phyloP scores from a whole-genome alignment of 169 alveolate genomes.

The Condylostoma magnum region DNA sequence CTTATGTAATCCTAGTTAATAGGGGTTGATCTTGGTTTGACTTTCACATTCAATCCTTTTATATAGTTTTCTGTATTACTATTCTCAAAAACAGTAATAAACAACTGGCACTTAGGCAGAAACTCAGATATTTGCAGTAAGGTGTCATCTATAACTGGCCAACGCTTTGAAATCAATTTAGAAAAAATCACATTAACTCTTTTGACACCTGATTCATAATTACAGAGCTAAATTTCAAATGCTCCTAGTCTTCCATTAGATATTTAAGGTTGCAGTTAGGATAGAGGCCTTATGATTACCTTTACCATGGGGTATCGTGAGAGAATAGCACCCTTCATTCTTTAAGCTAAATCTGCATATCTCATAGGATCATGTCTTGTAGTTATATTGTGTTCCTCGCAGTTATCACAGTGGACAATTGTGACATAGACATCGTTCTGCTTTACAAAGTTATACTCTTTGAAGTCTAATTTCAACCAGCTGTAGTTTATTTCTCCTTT shows the following conservation, averaged over 20 bases:
- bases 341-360: slow-evolving; percentile 41
- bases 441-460: slow-evolving; percentile 49
- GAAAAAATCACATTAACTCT: background rate
- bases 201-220: background rate
- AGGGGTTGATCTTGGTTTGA: background rate
- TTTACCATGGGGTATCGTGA: slow-evolving; percentile 48
- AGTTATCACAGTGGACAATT: slow-evolving; percentile 59
- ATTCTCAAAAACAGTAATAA: slow-evolving; percentile 17
- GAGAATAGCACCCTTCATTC: slow-evolving; percentile 35
- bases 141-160: slow-evolving; percentile 15
- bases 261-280: background rate
- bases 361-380: slow-evolving; percentile 49
- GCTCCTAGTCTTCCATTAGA: slow-evolving; percentile 32
- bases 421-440: slow-evolving; percentile 50
- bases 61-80: no score
- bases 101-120: slow-evolving; percentile 20
- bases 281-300: slow-evolving; percentile 43
- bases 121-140: background rate
- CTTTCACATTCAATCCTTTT: background rate
- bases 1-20: no score
- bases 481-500: no score
- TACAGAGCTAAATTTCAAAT: slow-evolving; percentile 18
- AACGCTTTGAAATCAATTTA: background rate
- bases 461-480: slow-evolving; percentile 45
- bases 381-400: slow-evolving; percentile 41